These are phyloP conservation scores for Colletotrichum orbiculare DNA, from an alignment of 2,329 filamentous ascomycete species.

Conservation along the genomic window DNA sequence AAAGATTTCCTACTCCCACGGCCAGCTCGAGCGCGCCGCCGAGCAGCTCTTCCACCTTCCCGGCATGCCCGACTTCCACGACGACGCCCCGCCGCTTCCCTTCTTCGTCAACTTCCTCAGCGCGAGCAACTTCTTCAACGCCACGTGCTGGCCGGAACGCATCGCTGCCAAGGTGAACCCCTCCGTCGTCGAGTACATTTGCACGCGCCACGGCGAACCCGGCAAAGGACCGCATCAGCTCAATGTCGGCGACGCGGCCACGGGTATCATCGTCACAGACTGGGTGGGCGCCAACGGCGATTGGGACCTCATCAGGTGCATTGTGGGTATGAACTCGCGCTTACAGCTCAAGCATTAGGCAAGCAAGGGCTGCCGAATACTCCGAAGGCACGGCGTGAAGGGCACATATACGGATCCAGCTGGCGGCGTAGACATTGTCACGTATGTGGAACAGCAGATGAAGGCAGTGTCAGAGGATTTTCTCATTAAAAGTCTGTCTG, in stretches of 20 bases:
- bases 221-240: conserved; percentile 61
- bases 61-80: conserved; percentile 41
- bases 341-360: conserved; percentile 60
- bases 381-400: neutral
- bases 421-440: neutral
- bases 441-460: neutral
- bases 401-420: neutral
- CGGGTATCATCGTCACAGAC: conserved; percentile 91
- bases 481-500: neutral
- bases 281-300: conserved; percentile 90
- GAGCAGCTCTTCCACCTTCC: conserved; percentile 60
- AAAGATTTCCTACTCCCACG: conserved; percentile 80
- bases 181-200: conserved; percentile 72
- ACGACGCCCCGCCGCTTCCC: conserved; percentile 57
- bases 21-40: conserved; percentile 80
- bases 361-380: neutral
- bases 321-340: conserved; percentile 90
- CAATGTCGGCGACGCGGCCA: conserved; percentile 76
- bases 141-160: conserved; percentile 91
- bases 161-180: conserved; percentile 92
- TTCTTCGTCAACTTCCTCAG: conserved; percentile 92
- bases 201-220: conserved; percentile 64
- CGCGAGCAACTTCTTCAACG: conserved; percentile 94
- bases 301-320: conserved; percentile 89
- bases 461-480: neutral